Conservation (phyloP, 225 moss, liverwort and hornwort genomes). For the Climacium dendroides region DNA sequence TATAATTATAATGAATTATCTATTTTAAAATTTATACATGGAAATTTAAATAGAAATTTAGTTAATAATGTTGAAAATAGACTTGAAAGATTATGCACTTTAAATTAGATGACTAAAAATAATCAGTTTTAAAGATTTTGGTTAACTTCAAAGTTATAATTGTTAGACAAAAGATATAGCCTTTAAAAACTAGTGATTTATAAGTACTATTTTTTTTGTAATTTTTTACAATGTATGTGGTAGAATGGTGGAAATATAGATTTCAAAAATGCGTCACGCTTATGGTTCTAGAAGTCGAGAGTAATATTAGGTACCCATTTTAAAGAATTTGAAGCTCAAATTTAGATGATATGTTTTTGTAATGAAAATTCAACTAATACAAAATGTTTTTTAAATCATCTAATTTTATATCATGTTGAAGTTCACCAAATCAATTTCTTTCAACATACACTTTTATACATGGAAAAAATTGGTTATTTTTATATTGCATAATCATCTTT, state of each 20-base stretch:
- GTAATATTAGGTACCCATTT: neutral
- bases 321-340: neutral
- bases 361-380: neutral
- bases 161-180: neutral
- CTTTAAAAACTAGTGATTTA: no score
- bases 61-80: neutral
- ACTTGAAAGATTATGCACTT: neutral
- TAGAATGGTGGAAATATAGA: neutral
- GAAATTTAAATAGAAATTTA: neutral
- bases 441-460: neutral
- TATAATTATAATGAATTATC: neutral
- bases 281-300: neutral
- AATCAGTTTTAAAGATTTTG: neutral
- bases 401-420: neutral
- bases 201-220: neutral
- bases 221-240: neutral
- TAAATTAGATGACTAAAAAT: neutral
- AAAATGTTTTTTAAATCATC: neutral
- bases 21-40: no score
- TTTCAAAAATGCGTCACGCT: neutral
- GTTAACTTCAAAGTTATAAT: neutral
- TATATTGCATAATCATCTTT: neutral
- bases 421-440: neutral
- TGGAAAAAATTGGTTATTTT: neutral
- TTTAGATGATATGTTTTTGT: neutral